Base-by-base conservation (phyloP, 495 filamentous ascomycete genomes). In the Tuber microsphaerosporum region DNA sequence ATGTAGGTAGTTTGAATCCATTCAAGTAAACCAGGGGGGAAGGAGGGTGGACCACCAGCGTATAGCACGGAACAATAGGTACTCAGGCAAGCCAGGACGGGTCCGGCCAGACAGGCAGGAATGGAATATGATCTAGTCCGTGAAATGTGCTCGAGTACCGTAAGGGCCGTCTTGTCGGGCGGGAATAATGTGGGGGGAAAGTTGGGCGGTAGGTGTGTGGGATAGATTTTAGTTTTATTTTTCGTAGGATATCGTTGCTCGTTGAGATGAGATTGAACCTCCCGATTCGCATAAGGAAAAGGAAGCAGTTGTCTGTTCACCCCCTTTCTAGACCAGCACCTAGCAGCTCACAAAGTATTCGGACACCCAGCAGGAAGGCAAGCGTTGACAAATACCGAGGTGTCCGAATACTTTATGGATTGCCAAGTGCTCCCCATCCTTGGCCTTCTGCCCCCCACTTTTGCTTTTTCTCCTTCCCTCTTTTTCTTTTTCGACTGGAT, bases 181-280 rank as follows among this genome's bases (percentile, higher is more conserved):
- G 26, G 56, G 22, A 65, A 65, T 65, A 65, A 17, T 14, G 56
- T 65, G 56, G 56, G 56, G 56, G 56, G 26, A 7, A n/a, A 61
- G 51, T 61, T 61, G 2, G 51, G n/a, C 2, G 51, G 26, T 10
- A 31, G n/a, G 51, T n/a, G 48, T 26, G 51, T 61, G 51, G n/a
- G 26, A 61, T 61, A 4, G 10, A n/a, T 61, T 61, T 61, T 61
- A 61, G 51, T 26, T 12, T 61, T n/a, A n/a, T 8, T 51, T 41
- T 12, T 43, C 42, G 51, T 61, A 26, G 51, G 51, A n/a, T 61
- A n/a, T n/a, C 26, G 51, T 61, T 61, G n/a, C 51, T 61, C 22
- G 51, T 61, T 61, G 51, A 31, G 48, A 51, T 51, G 48, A 51
- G 48, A n/a, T 51, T 51, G 48, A 48, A 51, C 48, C 48, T 51